Base-by-base conservation (phyloP, 257 asterid species). In the Nicotiana paniculata region DNA sequence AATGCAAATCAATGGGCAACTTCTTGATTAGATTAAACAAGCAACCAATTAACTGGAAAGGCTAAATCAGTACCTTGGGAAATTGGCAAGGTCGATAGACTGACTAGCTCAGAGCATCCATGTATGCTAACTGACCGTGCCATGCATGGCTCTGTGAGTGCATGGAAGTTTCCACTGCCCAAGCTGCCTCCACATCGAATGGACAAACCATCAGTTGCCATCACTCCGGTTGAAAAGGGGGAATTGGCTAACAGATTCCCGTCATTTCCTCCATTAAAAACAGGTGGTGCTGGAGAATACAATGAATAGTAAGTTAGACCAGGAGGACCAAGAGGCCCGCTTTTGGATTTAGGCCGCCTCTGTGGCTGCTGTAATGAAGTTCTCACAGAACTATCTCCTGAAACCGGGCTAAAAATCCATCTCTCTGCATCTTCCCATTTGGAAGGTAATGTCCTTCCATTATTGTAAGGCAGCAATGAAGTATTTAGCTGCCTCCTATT, bases 401-500 rank as follows among this genome's bases (percentile, higher is more conserved):
- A 89, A 0, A 92, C 85, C 0, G 99, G 99, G 80, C 98, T 96
- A 55, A 91, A 87, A 80, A 96, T 95, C 99, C 99, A 96, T 85
- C 99, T 90, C 91, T 96, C 99, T 18, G 99, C 99, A 88, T 96
- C 98, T 82, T 92, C 98, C 99, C 99, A 96, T 88, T 96, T 95
- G 3, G 98, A 96, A 87, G 99, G 99, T 86, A 96, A 80, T 33
- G 92, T 84, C 86, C 91, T 93, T 9, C 98, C 97, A 57, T 82
- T 91, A 82, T 84, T 92, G 84, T 88, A 91, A 81, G 97, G 97
- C 86, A 92, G 70, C 87, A 93, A 84, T 24, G 89, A 85, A 39
- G 89, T 81, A 81, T 85, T 90, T 37, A 86, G 78, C 68, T 86
- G 87, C 86, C 92, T 89, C 84, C 92, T 83, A 81, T 81, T 90